Evolutionary conservation across 768 basidiomycete species (phyloP).

Genomic region (Hericium rajendrae): DNA sequence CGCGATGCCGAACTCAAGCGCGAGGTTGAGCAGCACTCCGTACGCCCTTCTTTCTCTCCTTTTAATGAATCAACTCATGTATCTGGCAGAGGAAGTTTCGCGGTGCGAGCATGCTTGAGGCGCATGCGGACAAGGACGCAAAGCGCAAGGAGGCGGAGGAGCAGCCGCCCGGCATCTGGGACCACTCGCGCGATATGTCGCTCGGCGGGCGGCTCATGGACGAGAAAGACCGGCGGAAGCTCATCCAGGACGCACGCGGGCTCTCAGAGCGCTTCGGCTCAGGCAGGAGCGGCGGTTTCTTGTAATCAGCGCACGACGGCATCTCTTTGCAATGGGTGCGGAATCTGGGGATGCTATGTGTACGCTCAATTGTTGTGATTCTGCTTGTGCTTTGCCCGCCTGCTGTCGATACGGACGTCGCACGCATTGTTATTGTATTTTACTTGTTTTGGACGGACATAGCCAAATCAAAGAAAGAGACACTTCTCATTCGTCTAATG

Average conservation of each 20-base stretch:
- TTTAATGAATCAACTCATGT: not conserved
- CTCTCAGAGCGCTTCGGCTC: constrained; percentile 78
- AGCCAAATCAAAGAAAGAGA: too few species aligned
- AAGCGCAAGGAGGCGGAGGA: constrained; percentile 37
- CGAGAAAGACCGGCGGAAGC: constrained; percentile 65
- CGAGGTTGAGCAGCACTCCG: constrained; percentile 76
- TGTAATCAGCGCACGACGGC: constrained; percentile 19
- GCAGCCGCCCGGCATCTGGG: constrained; percentile 72
- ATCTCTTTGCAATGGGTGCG: not conserved
- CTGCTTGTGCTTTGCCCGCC: not conserved
- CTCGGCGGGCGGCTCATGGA: constrained; percentile 85
- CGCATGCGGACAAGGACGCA: constrained; percentile 37
- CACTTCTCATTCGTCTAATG: too few species aligned
- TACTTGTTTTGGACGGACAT: too few species aligned
- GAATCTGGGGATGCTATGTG: not conserved
- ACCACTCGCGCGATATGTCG: constrained; percentile 85
- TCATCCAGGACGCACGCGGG: constrained; percentile 73
- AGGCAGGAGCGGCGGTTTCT: constrained; percentile 59
- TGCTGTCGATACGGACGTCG: not conserved
- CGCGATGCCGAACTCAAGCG: constrained; percentile 60
- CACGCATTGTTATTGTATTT: not conserved
- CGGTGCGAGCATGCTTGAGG: constrained; percentile 20
- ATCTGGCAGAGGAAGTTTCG: constrained; percentile 21
- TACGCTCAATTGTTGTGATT: not conserved
- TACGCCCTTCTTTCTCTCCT: constrained; percentile 24